Percentiles rank a stretch among this genome's conserved stretches.
Conservation (phyloP, 345 rosid genomes). For the Populus euphratica region DNA sequence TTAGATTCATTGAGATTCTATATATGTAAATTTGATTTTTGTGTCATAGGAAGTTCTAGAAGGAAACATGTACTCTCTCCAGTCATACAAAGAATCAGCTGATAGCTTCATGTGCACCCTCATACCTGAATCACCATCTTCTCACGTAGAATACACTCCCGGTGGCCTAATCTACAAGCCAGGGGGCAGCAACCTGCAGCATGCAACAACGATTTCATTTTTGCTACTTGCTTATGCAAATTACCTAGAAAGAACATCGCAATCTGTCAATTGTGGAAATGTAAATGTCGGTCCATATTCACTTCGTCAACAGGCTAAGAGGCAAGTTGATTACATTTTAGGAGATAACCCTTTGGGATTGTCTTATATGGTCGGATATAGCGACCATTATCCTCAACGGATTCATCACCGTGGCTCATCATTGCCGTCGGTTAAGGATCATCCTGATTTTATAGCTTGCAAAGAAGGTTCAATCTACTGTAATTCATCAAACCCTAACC, state of each 20-base stretch:
- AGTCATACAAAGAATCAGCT: conserved; percentile 82
- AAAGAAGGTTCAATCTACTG: conserved; percentile 73
- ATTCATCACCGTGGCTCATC: conserved; percentile 97
- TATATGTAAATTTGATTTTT: not conserved
- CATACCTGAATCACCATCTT: conserved; percentile 62
- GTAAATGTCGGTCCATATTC: conserved; percentile 40
- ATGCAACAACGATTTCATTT: conserved; percentile 81
- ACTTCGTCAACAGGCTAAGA: conserved; percentile 75
- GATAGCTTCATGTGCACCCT: conserved; percentile 97
- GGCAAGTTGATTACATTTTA: conserved; percentile 83
- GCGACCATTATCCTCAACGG: conserved; percentile 60
- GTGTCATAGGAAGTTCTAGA: conserved; percentile 59
- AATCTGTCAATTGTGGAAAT: conserved; percentile 61
- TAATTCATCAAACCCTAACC: conserved; percentile 65
- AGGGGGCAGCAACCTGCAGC: conserved; percentile 94
- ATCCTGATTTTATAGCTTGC: conserved; percentile 57
- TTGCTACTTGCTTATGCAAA: conserved; percentile 81
- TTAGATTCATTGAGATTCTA: not conserved
- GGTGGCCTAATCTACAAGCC: conserved; percentile 97
- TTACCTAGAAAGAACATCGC: conserved; percentile 61
- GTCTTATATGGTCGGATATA: conserved; percentile 92
- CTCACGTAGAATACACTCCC: conserved; percentile 68
- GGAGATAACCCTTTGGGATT: conserved; percentile 84
- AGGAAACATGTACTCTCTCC: conserved; percentile 52
- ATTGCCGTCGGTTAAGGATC: conserved; percentile 60